A percentile compares a stretch with the other conserved stretches of the same genome.
These are phyloP conservation scores for Pichia sp. DNA, from an alignment of 1,139 yeast genomes.

Conservation along the genomic window DNA sequence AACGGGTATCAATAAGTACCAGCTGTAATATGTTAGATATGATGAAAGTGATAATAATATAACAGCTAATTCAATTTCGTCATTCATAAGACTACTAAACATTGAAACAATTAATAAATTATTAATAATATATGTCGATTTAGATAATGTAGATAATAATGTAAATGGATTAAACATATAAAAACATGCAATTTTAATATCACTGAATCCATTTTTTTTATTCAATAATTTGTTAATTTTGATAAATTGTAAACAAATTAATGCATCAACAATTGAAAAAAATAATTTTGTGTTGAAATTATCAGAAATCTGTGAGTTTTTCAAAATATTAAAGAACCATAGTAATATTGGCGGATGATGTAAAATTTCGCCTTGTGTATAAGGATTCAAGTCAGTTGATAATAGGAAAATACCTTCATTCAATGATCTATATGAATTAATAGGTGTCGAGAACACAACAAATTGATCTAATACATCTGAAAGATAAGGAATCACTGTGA, in stretches of 20 bases:
- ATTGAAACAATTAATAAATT: constrained; percentile 51
- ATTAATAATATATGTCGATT: constrained; percentile 58
- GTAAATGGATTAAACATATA: constrained; percentile 79
- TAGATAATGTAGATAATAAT: constrained; percentile 59
- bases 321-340: constrained; percentile 38
- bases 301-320: constrained; percentile 14
- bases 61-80: constrained; percentile 41
- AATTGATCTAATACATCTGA: constrained; percentile 40
- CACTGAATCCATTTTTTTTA: constrained; percentile 27
- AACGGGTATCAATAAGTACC: constrained; percentile 53
- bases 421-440: constrained; percentile 59
- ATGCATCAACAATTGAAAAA: constrained; percentile 39
- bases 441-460: constrained; percentile 76
- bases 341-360: constrained; percentile 78
- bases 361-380: constrained; percentile 71
- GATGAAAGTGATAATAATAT: constrained; percentile 55
- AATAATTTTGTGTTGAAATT: constrained; percentile 28
- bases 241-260: constrained; percentile 39
- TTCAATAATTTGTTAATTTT: constrained; percentile 30
- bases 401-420: constrained; percentile 74
- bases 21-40: constrained; percentile 57
- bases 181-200: constrained; percentile 48
- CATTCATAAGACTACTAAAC: constrained; percentile 40
- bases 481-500: constrained; percentile 17
- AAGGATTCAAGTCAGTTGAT: constrained; percentile 56